Evolutionary conservation across 805 yeast genomes (phyloP).

Genomic region (Metschnikowia continentalis): DNA sequence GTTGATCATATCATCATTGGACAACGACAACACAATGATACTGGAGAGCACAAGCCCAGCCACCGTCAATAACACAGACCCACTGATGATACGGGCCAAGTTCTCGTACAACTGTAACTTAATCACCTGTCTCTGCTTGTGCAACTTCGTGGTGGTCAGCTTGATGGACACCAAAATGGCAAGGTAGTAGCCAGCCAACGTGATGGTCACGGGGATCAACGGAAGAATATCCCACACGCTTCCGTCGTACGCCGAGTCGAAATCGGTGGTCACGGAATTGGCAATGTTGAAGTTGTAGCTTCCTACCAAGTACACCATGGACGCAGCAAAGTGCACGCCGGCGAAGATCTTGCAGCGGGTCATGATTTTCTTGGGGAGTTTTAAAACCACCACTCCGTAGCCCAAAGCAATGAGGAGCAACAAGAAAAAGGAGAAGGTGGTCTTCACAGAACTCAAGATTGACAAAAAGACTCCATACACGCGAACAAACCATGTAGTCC

Average conservation of each 20-base stretch:
- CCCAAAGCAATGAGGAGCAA: conserved; percentile 84
- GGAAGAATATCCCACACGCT: conserved; percentile 51
- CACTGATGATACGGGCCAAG: conserved; percentile 69
- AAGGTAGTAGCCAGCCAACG: conserved; percentile 70
- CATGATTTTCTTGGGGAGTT: conserved; percentile 73
- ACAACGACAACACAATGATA: conserved; percentile 67
- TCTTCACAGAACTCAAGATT: conserved; percentile 70
- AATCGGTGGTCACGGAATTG: conserved; percentile 8
- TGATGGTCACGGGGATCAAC: conserved; percentile 66
- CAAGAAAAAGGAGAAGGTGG: conserved; percentile 84
- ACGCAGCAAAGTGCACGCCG: conserved; percentile 33
- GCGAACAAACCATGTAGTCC: conserved; percentile 55
- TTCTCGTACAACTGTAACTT: conserved; percentile 81
- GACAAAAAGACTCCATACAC: conserved; percentile 73
- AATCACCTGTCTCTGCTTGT: conserved; percentile 85
- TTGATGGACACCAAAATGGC: conserved; percentile 70
- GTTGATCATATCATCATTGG: conserved; percentile 72
- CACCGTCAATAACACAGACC: conserved; percentile 64
- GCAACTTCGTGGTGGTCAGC: conserved; percentile 66
- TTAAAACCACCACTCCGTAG: conserved; percentile 89
- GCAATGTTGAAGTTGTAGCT: conserved; percentile 28
- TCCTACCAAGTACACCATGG: conserved; percentile 32
- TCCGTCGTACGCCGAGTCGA: conserved; percentile 25
- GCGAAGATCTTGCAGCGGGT: conserved; percentile 47
- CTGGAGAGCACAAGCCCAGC: conserved; percentile 69